Conservation (phyloP, 176 grass and related monocot species). For the Pontederia crassipes region DNA sequence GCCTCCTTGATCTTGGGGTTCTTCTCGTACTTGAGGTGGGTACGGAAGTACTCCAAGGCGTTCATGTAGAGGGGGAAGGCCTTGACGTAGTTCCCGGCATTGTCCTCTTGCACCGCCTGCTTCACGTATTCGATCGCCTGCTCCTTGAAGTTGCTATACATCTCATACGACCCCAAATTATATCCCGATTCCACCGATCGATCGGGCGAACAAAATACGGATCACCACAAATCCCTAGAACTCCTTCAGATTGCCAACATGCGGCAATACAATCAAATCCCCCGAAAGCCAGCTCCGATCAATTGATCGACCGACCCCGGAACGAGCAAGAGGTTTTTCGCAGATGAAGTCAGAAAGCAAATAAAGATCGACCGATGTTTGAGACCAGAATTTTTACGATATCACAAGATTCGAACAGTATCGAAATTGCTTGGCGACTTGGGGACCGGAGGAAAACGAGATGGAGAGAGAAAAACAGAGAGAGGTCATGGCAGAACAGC, state of each 20-base stretch:
- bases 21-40: conserved; percentile 99
- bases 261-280: no score
- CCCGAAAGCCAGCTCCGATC: no score
- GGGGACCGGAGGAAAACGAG: no score
- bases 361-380: no score
- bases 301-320: no score
- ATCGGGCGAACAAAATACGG: no score
- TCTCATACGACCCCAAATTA: conserved; percentile 1
- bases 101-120: conserved; percentile 92
- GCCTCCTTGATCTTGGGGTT: conserved; percentile 98
- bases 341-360: neutral
- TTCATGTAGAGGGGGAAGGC: conserved; percentile 95
- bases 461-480: no score
- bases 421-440: no score
- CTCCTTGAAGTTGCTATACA: conserved; percentile 99
- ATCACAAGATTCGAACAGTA: no score
- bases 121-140: conserved; percentile 98
- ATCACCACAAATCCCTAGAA: neutral
- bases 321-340: no score
- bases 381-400: no score
- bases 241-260: neutral
- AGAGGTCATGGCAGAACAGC: no score
- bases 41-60: conserved; percentile 94
- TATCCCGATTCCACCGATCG: neutral
- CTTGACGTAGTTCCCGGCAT: conserved; percentile 94